These are phyloP conservation scores for Quercus lobata DNA, from an alignment of 331 rosid species.

Conservation along the genomic window DNA sequence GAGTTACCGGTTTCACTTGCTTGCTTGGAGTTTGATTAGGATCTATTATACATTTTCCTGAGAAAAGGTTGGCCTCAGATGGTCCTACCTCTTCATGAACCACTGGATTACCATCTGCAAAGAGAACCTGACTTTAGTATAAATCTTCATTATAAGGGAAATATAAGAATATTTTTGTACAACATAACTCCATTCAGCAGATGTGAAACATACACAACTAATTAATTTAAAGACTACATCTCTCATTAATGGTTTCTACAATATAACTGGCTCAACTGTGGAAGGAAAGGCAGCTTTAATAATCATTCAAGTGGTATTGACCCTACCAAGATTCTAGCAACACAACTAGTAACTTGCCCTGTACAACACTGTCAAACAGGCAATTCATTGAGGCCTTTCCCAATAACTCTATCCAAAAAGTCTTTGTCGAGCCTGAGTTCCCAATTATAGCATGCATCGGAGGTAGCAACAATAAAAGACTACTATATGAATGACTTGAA, in stretches of 20 bases:
- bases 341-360: not conserved
- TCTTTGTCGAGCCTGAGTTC: no score
- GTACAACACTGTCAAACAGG: not conserved
- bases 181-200: not conserved
- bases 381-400: not conserved
- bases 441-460: no score
- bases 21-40: conserved; percentile 45
- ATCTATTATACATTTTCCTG: conserved; percentile 54
- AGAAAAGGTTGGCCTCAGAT: conserved; percentile 53
- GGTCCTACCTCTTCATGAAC: conserved; percentile 71
- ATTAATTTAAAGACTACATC: not conserved
- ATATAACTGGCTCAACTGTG: not conserved
- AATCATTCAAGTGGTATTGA: conserved; percentile 1
- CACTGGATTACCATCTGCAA: conserved; percentile 42
- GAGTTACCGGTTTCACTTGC: conserved; percentile 58
- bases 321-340: not conserved
- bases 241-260: not conserved
- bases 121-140: not conserved
- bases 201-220: conserved; percentile 3
- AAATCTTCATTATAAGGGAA: not conserved
- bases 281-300: not conserved
- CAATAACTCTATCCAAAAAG: no score
- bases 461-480: no score
- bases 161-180: not conserved
- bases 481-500: no score